A percentile compares a stretch with the other conserved stretches of the same genome.
These are phyloP conservation scores for Lotus japonicus DNA, from an alignment of 306 rosid species.

Conservation along the genomic window DNA sequence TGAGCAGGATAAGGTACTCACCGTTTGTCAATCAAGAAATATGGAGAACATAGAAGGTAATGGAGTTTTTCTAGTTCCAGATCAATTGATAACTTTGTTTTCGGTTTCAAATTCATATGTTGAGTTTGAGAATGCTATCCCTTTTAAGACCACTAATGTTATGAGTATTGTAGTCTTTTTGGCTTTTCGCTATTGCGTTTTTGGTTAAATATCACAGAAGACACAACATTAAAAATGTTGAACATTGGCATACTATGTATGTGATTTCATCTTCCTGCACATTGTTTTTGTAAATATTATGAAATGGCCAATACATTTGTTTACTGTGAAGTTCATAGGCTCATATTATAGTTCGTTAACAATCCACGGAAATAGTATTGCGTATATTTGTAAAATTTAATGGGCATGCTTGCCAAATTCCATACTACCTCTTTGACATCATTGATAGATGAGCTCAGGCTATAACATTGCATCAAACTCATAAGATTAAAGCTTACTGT, in stretches of 20 bases:
- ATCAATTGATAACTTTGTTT: not conserved
- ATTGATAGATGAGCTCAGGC: not conserved
- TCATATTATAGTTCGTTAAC: not conserved
- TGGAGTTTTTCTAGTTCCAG: not conserved
- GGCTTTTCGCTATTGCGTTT: not conserved
- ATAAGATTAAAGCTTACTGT: not conserved
- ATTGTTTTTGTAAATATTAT: not conserved
- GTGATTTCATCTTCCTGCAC: not conserved
- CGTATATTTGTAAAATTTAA: not conserved
- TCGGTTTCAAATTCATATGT: not conserved
- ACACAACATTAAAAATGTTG: not conserved
- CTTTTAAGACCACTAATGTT: not conserved
- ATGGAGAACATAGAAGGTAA: conserved; percentile 53
- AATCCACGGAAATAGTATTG: not conserved
- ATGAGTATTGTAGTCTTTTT: no score
- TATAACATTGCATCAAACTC: not conserved
- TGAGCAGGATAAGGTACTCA: conserved; percentile 73
- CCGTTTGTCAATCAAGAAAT: conserved; percentile 71
- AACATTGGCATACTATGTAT: not conserved
- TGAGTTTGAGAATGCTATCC: not conserved
- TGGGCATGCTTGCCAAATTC: not conserved
- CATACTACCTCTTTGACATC: not conserved
- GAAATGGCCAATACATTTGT: not conserved
- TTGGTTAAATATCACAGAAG: conserved; percentile 5
- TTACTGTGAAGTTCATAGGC: not conserved